These are phyloP conservation scores for Tylopilus orsonianus DNA, from an alignment of 1,284 basidiomycete species.

Conservation along the genomic window DNA sequence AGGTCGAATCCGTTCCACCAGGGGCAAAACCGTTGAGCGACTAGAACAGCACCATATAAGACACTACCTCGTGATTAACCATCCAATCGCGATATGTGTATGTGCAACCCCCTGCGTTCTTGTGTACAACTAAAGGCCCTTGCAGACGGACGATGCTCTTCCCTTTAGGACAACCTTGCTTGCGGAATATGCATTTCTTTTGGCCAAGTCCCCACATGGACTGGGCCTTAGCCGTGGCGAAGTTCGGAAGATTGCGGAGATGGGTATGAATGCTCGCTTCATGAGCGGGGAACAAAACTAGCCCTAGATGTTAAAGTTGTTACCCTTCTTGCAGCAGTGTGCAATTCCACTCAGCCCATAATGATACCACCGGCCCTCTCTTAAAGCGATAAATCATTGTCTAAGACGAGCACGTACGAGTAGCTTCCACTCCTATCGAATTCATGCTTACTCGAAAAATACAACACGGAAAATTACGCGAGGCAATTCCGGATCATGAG, in stretches of 20 bases:
- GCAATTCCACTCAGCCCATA: no score
- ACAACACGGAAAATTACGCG: not conserved
- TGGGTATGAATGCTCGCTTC: conserved; percentile 61
- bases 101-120: conserved; percentile 30
- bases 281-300: not conserved
- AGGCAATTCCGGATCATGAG: not conserved
- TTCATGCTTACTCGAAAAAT: no score
- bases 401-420: no score
- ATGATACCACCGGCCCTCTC: no score
- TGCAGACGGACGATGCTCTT: conserved; percentile 78
- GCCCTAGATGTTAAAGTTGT: no score
- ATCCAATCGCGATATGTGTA: conserved; percentile 77
- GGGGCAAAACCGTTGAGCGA: conserved; percentile 65
- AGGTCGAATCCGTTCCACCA: conserved; percentile 26
- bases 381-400: no score
- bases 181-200: conserved; percentile 74
- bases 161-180: conserved; percentile 71
- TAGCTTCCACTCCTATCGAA: no score
- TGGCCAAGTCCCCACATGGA: conserved; percentile 66
- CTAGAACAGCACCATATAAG: conserved; percentile 72
- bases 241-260: conserved; percentile 55
- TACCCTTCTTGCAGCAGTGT: no score
- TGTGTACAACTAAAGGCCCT: not conserved
- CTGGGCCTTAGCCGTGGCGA: conserved; percentile 63
- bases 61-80: conserved; percentile 60